Conservation (phyloP, 2,329 filamentous ascomycete species). For the Aschersonia sp. region DNA sequence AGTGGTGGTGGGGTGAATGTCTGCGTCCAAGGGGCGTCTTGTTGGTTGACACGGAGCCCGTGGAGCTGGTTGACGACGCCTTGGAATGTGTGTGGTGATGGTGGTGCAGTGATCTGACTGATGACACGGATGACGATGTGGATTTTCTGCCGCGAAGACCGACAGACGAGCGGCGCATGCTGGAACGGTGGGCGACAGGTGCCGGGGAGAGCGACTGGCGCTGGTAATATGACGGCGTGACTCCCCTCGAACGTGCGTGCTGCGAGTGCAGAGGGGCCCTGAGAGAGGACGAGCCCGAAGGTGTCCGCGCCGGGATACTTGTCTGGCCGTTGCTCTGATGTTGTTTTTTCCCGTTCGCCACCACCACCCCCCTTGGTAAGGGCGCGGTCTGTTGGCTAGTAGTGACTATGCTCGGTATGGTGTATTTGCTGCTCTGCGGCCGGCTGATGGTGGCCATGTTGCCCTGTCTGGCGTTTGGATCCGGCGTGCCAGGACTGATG, state of each 20-base stretch:
- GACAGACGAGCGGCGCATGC: conserved; percentile 67
- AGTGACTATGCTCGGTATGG: conserved; percentile 20
- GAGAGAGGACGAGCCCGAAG: conserved; percentile 8
- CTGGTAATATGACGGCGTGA: conserved; percentile 34
- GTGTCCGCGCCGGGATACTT: conserved; percentile 8
- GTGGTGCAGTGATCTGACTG: conserved; percentile 80
- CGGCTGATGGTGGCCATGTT: conserved; percentile 32
- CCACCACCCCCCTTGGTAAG: conserved; percentile 33
- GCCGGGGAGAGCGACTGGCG: conserved; percentile 75
- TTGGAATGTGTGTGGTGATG: conserved; percentile 83
- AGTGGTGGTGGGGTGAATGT: conserved; percentile 77
- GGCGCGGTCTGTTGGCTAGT: conserved; percentile 24
- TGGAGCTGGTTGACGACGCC: conserved; percentile 82
- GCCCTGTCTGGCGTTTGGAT: conserved; percentile 37
- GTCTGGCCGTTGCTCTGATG: conserved; percentile 6
- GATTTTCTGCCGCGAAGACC: conserved; percentile 87
- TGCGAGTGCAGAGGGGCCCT: conserved; percentile 13
- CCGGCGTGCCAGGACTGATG: conserved; percentile 43
- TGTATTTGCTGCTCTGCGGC: conserved; percentile 45
- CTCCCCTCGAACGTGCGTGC: conserved; percentile 13
- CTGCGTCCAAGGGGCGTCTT: conserved; percentile 49
- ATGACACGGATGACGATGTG: conserved; percentile 88
- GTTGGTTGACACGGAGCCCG: conserved; percentile 56
- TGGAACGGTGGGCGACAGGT: conserved; percentile 77
- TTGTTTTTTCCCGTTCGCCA: conserved; percentile 35